Conservation (phyloP, 306 rosid genomes). For the Castanea crenata region DNA sequence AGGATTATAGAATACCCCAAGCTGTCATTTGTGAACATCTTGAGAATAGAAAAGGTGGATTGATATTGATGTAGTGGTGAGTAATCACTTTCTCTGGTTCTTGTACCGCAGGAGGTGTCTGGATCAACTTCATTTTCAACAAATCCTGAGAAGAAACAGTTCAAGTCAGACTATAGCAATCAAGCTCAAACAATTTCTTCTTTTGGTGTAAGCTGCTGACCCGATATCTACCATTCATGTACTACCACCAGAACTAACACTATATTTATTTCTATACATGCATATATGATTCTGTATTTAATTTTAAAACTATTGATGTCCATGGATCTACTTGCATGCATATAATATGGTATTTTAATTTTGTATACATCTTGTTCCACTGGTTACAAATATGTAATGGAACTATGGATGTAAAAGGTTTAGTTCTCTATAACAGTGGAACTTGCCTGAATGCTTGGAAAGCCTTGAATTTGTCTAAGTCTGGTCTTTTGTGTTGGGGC, state of each 20-base stretch:
- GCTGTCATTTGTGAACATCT: not conserved
- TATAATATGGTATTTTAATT: not conserved
- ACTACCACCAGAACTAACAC: not conserved
- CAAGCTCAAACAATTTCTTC: slow-evolving; percentile 23
- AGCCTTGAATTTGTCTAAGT: not conserved
- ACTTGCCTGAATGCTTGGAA: not conserved
- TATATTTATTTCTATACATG: not conserved
- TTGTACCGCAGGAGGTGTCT: slow-evolving; percentile 24
- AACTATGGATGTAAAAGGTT: not conserved
- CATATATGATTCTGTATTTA: not conserved
- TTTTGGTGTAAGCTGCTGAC: slow-evolving; percentile 46
- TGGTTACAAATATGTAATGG: not conserved
- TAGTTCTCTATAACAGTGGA: not conserved
- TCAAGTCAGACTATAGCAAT: slow-evolving; percentile 7
- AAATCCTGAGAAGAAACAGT: slow-evolving; percentile 20
- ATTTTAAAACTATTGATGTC: not conserved
- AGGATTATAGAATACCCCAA: not conserved
- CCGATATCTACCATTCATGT: not conserved
- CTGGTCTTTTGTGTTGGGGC: not conserved
- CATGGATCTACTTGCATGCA: not conserved
- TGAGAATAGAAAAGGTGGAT: not conserved
- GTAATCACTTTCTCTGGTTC: not conserved
- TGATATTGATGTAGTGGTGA: not conserved
- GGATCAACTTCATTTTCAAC: slow-evolving; percentile 27
- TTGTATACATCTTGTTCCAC: not conserved